Evolutionary conservation across 208 protist species (phyloP), one percentile per base, ranked within the genome.

Genomic region (Leishmania tropica): DNA sequence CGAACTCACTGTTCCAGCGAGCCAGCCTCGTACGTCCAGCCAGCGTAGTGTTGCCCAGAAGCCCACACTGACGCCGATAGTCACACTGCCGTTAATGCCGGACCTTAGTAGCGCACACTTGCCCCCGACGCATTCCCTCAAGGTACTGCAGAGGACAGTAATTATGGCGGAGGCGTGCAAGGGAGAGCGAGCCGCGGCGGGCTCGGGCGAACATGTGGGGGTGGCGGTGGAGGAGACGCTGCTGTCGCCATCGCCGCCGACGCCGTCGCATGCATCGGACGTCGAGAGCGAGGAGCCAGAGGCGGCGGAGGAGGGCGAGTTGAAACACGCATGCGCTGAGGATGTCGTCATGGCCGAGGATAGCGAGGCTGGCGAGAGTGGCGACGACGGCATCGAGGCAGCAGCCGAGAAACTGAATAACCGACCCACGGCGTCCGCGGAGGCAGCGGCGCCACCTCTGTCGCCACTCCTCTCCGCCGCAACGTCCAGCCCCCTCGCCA

Each of bases 231-330:
- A 58, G 73, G 73, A 62, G 73, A n/a, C 51, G 15, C 17, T 62
- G 73, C 51, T 54, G 53, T 31, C 45, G n/a, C 71, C 71, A 56
- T 53, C 47, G 71, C 51, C 13, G 73, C 51, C 73, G 51, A 76
- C 48, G 51, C 73, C 28, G 73, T 76, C 35, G n/a, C 35, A 24
- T 17, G 3, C 2, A 28, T 62, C 35, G 45, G 35, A 40, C n/a
- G 21, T 42, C 35, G 51, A 45, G 51, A 17, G 37, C 42, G 73
- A 45, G 31, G 73, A 60, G 47, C 17, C 35, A 28, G 28, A 45
- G 31, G 48, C 10, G 47, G 48, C 3, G 51, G 73, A 40, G 24
- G 48, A 13, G 53, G 51, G 5, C 0, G 73, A 40, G n/a, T 24
- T 24, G 73, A 17, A 28, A 10, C 51, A 62, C 51, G 35, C 47